Conservation (phyloP, 2,329 filamentous ascomycete genomes). For the Zarea fungicola region DNA sequence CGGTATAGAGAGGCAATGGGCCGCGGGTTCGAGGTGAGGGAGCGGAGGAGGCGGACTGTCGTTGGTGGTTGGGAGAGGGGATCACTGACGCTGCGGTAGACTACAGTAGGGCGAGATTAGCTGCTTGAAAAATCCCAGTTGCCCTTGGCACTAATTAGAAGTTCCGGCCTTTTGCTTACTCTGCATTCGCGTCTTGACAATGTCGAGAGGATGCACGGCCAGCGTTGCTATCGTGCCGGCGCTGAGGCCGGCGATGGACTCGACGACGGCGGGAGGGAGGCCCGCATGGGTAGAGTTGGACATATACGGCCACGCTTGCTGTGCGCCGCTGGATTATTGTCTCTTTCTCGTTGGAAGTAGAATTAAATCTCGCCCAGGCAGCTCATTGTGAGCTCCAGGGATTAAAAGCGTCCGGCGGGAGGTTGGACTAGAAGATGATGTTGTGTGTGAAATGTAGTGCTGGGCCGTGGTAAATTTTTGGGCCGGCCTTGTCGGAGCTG, state of each 20-base stretch:
- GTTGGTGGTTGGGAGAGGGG: slow-evolving; percentile 36
- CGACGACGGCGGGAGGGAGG: slow-evolving; percentile 72
- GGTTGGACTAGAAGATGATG: background rate
- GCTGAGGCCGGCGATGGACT: slow-evolving; percentile 83
- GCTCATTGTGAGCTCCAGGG: slow-evolving; percentile 3
- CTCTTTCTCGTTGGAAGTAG: background rate
- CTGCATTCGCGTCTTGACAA: slow-evolving; percentile 95
- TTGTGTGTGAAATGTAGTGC: slow-evolving; percentile 1
- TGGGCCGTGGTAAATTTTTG: slow-evolving; percentile 8
- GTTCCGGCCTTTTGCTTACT: too few species aligned
- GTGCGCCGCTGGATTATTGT: too few species aligned
- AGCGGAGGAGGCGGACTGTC: slow-evolving; percentile 48
- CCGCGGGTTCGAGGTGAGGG: slow-evolving; percentile 44
- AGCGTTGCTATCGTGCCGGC: slow-evolving; percentile 84
- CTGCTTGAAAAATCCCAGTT: background rate
- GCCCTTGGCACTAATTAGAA: too few species aligned
- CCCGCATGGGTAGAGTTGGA: slow-evolving; percentile 47
- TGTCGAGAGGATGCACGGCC: slow-evolving; percentile 84
- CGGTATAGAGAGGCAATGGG: slow-evolving; percentile 73
- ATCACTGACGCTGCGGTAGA: slow-evolving; percentile 42
- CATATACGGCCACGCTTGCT: slow-evolving; percentile 35
- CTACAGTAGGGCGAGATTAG: slow-evolving; percentile 25
- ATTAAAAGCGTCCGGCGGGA: background rate
- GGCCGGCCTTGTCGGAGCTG: slow-evolving; percentile 8
- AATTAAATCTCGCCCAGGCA: background rate